phyloP scores from a whole-genome alignment of 805 yeast genomes.

The Huiozyma naganishii region DNA sequence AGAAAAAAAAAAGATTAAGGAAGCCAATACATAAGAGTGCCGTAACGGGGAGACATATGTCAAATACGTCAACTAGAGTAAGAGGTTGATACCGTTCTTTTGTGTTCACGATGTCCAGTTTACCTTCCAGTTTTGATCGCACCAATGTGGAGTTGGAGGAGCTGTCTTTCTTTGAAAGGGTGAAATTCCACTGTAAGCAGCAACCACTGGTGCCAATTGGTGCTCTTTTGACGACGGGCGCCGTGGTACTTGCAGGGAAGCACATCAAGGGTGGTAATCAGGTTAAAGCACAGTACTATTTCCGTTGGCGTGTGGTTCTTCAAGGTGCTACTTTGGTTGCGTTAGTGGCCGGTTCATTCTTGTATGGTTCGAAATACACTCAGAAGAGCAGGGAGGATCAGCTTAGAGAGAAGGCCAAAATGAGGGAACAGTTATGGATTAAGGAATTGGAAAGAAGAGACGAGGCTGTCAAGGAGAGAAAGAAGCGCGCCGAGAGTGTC shows the following conservation, averaged over 20 bases:
- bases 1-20: neutral
- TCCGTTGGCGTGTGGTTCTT: constrained; percentile 79
- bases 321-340: constrained; percentile 81
- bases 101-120: constrained; percentile 15
- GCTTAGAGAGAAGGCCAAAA: constrained; percentile 66
- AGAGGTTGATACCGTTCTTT: too few relatives aligned
- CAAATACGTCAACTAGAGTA: too few relatives aligned
- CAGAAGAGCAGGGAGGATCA: constrained; percentile 47
- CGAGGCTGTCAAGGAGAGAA: constrained; percentile 54
- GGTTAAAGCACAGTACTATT: constrained; percentile 71
- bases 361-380: constrained; percentile 43
- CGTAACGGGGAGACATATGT: too few relatives aligned
- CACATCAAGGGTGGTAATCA: constrained; percentile 66
- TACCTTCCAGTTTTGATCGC: constrained; percentile 21
- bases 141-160: constrained; percentile 5
- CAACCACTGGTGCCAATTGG: constrained; percentile 90
- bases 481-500: constrained; percentile 54
- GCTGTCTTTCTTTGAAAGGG: constrained; percentile 26
- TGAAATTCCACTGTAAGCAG: constrained; percentile 56
- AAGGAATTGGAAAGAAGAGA: constrained; percentile 86
- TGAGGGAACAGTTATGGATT: constrained; percentile 81
- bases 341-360: constrained; percentile 65
- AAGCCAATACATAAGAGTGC: too few relatives aligned
- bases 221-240: constrained; percentile 64
- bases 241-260: constrained; percentile 68